Base-by-base conservation (phyloP, 1,139 yeast genomes). In the Scheffersomyces illinoinensis region DNA sequence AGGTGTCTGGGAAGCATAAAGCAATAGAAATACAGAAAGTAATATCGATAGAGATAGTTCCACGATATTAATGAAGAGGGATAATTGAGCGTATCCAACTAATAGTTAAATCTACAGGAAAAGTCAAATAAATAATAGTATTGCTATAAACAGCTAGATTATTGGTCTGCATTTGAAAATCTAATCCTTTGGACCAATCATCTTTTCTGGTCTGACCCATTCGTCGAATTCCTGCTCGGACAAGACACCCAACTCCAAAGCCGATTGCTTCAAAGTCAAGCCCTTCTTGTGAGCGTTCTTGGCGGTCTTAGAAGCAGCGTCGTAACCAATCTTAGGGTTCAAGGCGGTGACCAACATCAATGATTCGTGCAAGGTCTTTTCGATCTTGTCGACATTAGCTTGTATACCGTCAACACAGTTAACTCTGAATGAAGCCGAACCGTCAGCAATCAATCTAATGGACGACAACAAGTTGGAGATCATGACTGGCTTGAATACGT, bases 231-330 rank as follows among this genome's bases (percentile, higher is more conserved):
- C 97, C 72, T 87, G 89, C 65, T 85, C 87, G 59, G 86, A 84
- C 73, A 95, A 85, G 59, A 90, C 93, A 60, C 91, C 91, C 72
- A 96, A 87, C 77, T 95, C 97, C 71, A 95, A 83, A 62, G 98
- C 97, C 62, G 97, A 88, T 77, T 92, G 90, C 82, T 95, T 95
- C 79, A 95, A 87, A 53, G 99, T 95, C 71, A 93, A 85, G 46
- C 98, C 98, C 84, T 95, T 93, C 84, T 93, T 91, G 86, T 95
- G 98, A 57, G 99, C 99, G 73, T 95, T 92, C 85, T 95, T 95
- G 68, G 99, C 99, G 58, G 93, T 95, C 86, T 93, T 93, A 62
- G 98, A 92, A 59, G 99, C 98, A 68, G 89, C 85, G 75, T 95
- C 99, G 80, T 95, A 95, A 70, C 99, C 99, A 71, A 95, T 95